phyloP scores from a whole-genome alignment of 148 eudicot genomes.

The Dysphania ambrosioides region DNA sequence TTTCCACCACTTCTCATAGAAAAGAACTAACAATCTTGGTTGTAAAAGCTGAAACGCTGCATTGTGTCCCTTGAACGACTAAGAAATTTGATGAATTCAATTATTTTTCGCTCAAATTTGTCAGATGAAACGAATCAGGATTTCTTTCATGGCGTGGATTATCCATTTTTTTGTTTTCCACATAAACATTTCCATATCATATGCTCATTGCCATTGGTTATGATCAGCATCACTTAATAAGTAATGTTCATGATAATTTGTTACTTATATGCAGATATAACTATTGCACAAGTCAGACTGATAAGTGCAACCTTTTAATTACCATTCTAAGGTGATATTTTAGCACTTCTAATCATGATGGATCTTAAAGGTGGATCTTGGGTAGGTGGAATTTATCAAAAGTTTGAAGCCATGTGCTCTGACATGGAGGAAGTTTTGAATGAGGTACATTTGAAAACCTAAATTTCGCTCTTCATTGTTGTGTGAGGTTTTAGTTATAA shows the following conservation, averaged over 20 bases:
- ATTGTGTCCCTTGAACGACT: neutral
- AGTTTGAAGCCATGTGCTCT: conserved; percentile 72
- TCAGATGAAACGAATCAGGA: neutral
- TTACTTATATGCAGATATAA: conserved; percentile 15
- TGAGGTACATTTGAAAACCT: conserved; percentile 41
- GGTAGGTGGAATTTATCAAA: conserved; percentile 60
- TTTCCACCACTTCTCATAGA: neutral
- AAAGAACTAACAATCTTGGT: neutral
- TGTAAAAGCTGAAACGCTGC: neutral
- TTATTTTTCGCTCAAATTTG: neutral
- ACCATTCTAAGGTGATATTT: neutral
- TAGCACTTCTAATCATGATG: conserved; percentile 38
- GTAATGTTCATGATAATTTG: neutral
- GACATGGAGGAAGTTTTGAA: conserved; percentile 75
- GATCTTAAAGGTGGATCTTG: conserved; percentile 56
- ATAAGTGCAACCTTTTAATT: neutral
- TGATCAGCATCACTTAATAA: neutral
- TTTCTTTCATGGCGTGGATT: neutral
- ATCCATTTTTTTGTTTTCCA: neutral
- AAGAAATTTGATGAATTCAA: neutral
- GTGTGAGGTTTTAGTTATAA: neutral
- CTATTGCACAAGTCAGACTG: neutral
- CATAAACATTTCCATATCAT: neutral
- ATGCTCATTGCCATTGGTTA: neutral
- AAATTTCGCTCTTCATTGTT: neutral